phyloP scores from a whole-genome alignment of 257 asterid species.

The Leonotis leonurus region DNA sequence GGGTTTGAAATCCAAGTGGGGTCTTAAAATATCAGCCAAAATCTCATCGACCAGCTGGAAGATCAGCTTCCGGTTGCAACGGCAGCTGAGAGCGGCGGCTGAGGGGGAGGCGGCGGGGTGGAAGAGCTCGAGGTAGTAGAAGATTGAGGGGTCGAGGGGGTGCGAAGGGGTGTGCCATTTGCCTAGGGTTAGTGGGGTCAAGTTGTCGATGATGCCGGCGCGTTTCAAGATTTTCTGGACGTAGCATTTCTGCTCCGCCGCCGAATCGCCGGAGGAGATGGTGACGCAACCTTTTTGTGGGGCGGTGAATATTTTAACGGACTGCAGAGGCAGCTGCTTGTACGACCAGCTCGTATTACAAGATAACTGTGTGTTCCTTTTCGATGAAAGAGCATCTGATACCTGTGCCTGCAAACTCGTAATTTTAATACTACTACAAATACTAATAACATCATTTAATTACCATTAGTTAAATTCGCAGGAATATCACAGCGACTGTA shows the following conservation, averaged over 20 bases:
- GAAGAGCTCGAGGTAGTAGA: conserved; percentile 70
- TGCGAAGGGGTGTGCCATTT: conserved; percentile 52
- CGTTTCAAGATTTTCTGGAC: conserved; percentile 57
- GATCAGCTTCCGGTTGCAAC: conserved; percentile 55
- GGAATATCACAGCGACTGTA: conserved; percentile 8
- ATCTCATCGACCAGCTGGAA: conserved; percentile 72
- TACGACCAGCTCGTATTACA: conserved; percentile 55
- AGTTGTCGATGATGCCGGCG: conserved; percentile 32
- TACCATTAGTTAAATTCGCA: not conserved
- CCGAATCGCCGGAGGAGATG: conserved; percentile 19
- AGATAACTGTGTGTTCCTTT: conserved; percentile 63
- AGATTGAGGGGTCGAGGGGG: conserved; percentile 78
- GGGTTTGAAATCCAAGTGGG: conserved; percentile 20
- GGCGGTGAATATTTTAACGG: conserved; percentile 18
- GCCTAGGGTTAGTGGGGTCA: conserved; percentile 33
- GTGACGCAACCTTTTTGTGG: conserved; percentile 29
- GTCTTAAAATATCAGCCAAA: conserved; percentile 35
- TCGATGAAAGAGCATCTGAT: conserved; percentile 48
- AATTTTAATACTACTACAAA: conserved; percentile 9
- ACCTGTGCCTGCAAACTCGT: conserved; percentile 11
- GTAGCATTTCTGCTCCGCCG: conserved; percentile 34
- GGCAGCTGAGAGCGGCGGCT: conserved; percentile 19
- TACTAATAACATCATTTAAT: not conserved
- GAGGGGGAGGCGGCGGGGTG: conserved; percentile 23
- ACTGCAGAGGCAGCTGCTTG: conserved; percentile 19